Base-by-base conservation (phyloP, 1,284 basidiomycete species). In the Leccinum fuscescens region DNA sequence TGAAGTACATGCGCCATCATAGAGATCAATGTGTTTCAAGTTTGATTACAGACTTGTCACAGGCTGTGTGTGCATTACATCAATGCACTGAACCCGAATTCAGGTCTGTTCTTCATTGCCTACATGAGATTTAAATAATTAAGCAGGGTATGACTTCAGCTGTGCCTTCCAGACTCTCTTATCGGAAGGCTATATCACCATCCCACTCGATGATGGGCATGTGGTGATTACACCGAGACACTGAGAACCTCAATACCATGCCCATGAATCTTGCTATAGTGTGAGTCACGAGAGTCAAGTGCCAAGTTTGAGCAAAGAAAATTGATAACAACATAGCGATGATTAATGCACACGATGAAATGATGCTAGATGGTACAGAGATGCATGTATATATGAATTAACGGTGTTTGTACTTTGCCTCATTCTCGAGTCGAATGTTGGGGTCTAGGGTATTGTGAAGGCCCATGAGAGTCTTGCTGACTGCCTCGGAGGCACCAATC, bases 401-500 rank as follows among this genome's bases (percentile, higher is more conserved):
- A 62, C 84, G 85, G 57, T 86, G 83, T 74, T 96, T 96, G 77
- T 96, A 96, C 76, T 96, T 96, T 56, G 90, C 92, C 66, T 92
- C 90, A 66, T 88, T 89, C 72, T 95, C 93, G 48, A 85, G 79
- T 52, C 86, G 84, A 50, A 89, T 79, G 64, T 88, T 84, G 6
- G 94, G 93, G 74, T 96, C 93, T 62, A 96, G 76, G 52, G 90
- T 86, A 71, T 98, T 97, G 67, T 96, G 89, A 50, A 99, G 80
- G 4, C 96, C 96, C 61, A 96, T 82, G 53, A 98, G 77, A 3
- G 96, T 96, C 80, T 98, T 96, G 76, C 93, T 92, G 57, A 98
- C 90, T 1, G 96, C 96, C 74, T 96, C 96, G 56, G 90, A 94
- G 3, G 95, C 95, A 6, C 96, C 96, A 60, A 97, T 96, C 90